A percentile compares a stretch with the other conserved stretches of the same genome.
phyloP scores from a whole-genome alignment of 2,329 filamentous ascomycete genomes.

The Corniculantispora saksenae region DNA sequence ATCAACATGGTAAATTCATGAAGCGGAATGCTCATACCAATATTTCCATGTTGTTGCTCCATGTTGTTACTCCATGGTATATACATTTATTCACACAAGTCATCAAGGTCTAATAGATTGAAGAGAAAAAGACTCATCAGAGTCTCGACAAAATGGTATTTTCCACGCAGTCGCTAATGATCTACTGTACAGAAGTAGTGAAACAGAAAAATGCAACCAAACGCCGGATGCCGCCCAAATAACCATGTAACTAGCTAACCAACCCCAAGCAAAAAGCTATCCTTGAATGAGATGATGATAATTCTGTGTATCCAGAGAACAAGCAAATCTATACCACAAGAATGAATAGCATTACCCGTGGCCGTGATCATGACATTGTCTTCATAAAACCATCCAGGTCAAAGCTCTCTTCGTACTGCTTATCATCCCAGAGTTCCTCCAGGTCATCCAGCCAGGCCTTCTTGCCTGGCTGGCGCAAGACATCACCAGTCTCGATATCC shows the following conservation, averaged over 20 bases:
- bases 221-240: slow-evolving; percentile 6
- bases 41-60: too few relatives aligned
- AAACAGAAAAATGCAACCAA: not conserved
- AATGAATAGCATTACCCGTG: not conserved
- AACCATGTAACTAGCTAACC: not conserved
- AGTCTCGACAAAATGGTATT: slow-evolving; percentile 15
- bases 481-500: slow-evolving; percentile 87
- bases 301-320: not conserved
- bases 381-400: slow-evolving; percentile 94
- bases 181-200: slow-evolving; percentile 14
- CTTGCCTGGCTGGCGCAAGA: slow-evolving; percentile 92
- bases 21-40: too few relatives aligned
- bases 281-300: not conserved
- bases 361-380: slow-evolving; percentile 68
- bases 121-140: not conserved
- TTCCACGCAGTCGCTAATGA: slow-evolving; percentile 18
- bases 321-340: not conserved
- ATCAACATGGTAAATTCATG: too few relatives aligned
- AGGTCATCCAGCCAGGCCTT: slow-evolving; percentile 94
- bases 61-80: too few relatives aligned
- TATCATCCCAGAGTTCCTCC: slow-evolving; percentile 95
- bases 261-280: not conserved
- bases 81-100: not conserved
- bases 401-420: slow-evolving; percentile 97
- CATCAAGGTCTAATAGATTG: not conserved